These are phyloP conservation scores for Anaeramoeba ignava DNA, from an alignment of 78 protist species.

Conservation along the genomic window DNA sequence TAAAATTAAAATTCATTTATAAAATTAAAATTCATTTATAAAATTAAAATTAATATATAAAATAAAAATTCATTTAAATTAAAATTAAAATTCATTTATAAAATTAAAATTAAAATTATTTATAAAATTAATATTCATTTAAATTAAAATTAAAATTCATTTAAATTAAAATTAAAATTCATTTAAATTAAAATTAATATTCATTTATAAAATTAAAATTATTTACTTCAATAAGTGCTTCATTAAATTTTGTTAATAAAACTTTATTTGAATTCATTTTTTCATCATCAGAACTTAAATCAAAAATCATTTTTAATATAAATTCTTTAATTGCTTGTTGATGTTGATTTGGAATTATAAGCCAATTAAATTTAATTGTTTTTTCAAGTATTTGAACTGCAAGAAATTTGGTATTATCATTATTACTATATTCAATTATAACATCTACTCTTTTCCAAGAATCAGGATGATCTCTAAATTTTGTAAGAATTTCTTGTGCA, in stretches of 20 bases:
- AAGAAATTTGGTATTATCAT: slow-evolving; percentile 32
- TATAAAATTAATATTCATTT: neutral
- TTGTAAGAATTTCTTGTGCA: slow-evolving; percentile 43
- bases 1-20: too few relatives aligned
- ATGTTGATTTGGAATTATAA: slow-evolving; percentile 61
- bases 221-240: slow-evolving; percentile 57
- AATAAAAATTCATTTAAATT: too few relatives aligned
- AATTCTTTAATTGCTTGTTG: slow-evolving; percentile 62
- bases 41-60: too few relatives aligned
- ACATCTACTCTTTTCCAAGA: slow-evolving; percentile 74
- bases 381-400: slow-evolving; percentile 65
- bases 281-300: slow-evolving; percentile 30
- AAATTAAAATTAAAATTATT: neutral
- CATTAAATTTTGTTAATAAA: slow-evolving; percentile 51
- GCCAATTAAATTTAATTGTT: slow-evolving; percentile 60
- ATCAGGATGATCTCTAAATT: slow-evolving; percentile 64
- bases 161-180: too few relatives aligned
- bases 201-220: neutral
- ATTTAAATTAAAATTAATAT: too few relatives aligned
- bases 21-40: too few relatives aligned
- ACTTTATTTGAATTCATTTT: slow-evolving; percentile 10
- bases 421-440: slow-evolving; percentile 46
- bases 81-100: too few relatives aligned
- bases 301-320: slow-evolving; percentile 63
- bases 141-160: too few relatives aligned